Conservation (phyloP, 805 yeast genomes). For the Jamesozyma spencerorum region DNA sequence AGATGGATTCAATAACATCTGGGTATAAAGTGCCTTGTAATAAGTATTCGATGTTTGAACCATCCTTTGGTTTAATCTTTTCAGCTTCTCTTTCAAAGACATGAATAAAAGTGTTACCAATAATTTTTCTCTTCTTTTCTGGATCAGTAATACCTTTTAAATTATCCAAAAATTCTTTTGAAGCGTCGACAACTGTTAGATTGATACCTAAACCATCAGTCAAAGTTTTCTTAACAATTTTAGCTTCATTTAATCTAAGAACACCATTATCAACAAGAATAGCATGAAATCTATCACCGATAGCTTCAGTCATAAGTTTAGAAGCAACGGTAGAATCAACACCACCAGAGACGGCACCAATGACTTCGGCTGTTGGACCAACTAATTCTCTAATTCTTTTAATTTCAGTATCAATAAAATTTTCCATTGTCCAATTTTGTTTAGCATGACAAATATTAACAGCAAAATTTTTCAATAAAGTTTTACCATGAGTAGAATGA, state of each 20-base stretch:
- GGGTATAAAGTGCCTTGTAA: conserved; percentile 97
- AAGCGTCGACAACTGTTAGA: conserved; percentile 88
- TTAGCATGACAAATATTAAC: conserved; percentile 76
- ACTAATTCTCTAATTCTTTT: conserved; percentile 82
- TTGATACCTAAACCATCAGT: conserved; percentile 92
- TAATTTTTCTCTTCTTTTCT: conserved; percentile 96
- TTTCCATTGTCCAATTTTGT: conserved; percentile 96
- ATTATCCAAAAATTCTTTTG: conserved; percentile 77
- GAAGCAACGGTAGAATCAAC: conserved; percentile 99
- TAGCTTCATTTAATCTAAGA: conserved; percentile 90
- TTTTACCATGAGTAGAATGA: conserved; percentile 87
- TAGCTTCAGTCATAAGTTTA: conserved; percentile 94
- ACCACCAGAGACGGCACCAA: conserved; percentile 99
- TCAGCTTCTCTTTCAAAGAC: conserved; percentile 96
- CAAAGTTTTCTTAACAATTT: conserved; percentile 75
- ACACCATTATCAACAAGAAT: conserved; percentile 97
- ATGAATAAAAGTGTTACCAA: conserved; percentile 94
- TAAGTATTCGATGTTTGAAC: conserved; percentile 82
- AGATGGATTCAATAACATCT: conserved; percentile 95
- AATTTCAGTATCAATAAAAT: conserved; percentile 94
- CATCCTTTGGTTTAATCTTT: conserved; percentile 79
- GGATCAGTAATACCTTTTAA: conserved; percentile 95
- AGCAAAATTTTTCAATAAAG: conserved; percentile 83
- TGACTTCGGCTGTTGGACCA: conserved; percentile 97
- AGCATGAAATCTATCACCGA: conserved; percentile 98